These are phyloP conservation scores for Hypoxylon sp. DNA, from an alignment of 2,329 filamentous ascomycete species.

Conservation along the genomic window DNA sequence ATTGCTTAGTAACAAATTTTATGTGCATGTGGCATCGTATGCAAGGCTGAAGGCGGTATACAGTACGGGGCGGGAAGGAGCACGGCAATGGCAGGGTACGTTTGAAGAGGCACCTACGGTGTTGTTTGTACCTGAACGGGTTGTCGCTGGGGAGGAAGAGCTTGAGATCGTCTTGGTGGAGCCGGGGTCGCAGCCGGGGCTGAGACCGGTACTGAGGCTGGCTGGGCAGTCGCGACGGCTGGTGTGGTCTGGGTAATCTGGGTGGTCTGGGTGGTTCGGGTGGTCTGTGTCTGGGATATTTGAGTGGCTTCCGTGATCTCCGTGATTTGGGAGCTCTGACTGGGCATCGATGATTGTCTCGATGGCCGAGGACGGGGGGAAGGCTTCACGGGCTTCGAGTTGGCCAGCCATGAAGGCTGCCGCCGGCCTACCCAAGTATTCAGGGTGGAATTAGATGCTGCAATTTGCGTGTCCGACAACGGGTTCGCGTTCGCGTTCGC, in stretches of 20 bases:
- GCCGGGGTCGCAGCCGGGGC: constrained; percentile 17
- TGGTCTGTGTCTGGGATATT: constrained; percentile 2
- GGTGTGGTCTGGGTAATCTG: not conserved
- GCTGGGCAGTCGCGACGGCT: not conserved
- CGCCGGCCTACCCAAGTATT: constrained; percentile 55
- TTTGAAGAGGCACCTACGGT: constrained; percentile 40
- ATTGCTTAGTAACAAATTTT: constrained; percentile 30
- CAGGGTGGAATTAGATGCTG: constrained; percentile 56
- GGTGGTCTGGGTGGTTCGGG: constrained; percentile 10
- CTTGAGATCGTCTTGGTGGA: constrained; percentile 16
- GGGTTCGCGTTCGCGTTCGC: constrained; percentile 10
- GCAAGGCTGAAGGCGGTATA: not conserved
- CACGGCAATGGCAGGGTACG: not conserved
- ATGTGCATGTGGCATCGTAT: constrained; percentile 6
- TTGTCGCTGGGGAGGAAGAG: constrained; percentile 13
- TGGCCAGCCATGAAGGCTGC: constrained; percentile 52
- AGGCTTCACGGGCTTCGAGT: constrained; percentile 48
- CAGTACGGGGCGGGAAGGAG: constrained; percentile 3
- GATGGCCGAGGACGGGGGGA: constrained; percentile 46
- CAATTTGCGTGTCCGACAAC: constrained; percentile 47
- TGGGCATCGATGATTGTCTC: constrained; percentile 26
- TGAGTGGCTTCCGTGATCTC: constrained; percentile 21
- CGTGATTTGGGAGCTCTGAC: constrained; percentile 11
- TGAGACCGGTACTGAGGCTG: constrained; percentile 27
- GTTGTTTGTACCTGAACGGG: constrained; percentile 32